Percentiles rank a stretch among this genome's conserved stretches.
Conservation (phyloP, 768 basidiomycete species). For the Dictyophora rubrovolvata region DNA sequence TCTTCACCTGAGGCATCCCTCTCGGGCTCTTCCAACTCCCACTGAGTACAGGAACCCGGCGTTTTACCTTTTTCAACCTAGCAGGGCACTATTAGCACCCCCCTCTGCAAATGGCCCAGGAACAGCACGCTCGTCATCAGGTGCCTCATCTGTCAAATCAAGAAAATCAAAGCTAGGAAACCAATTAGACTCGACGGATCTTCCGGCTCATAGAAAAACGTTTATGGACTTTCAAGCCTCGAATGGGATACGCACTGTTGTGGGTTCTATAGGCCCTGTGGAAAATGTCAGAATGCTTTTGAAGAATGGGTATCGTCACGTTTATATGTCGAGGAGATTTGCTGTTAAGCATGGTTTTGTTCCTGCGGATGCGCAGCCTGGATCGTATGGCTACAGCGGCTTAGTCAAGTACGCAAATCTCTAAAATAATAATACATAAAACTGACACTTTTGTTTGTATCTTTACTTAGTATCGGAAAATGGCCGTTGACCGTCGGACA, state of each 20-base stretch:
- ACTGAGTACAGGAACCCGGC: constrained; percentile 60
- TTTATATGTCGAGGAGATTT: constrained; percentile 93
- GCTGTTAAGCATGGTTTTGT: constrained; percentile 83
- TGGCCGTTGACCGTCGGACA: constrained; percentile 71
- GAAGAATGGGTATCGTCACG: constrained; percentile 83
- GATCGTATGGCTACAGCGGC: constrained; percentile 89
- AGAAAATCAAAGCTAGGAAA: constrained; percentile 7
- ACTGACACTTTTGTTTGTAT: not conserved
- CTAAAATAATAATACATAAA: not conserved
- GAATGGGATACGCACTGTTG: constrained; percentile 88
- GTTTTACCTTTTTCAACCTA: constrained; percentile 55
- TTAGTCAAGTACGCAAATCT: constrained; percentile 44
- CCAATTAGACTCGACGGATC: constrained; percentile 30
- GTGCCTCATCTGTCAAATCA: constrained; percentile 17
- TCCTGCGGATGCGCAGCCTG: constrained; percentile 76
- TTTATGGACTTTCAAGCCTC: constrained; percentile 82
- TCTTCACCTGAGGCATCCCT: constrained; percentile 54
- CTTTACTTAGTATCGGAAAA: constrained; percentile 44
- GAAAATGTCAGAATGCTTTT: constrained; percentile 87
- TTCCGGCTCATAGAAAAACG: constrained; percentile 58
- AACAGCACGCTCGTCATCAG: constrained; percentile 22
- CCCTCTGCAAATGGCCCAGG: constrained; percentile 12
- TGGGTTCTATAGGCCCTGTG: constrained; percentile 87
- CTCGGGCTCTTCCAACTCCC: constrained; percentile 44
- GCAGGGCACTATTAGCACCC: constrained; percentile 12